phyloP scores from a whole-genome alignment of 2,329 filamentous ascomycete genomes.

The Dothidotthia symphoricarpi region DNA sequence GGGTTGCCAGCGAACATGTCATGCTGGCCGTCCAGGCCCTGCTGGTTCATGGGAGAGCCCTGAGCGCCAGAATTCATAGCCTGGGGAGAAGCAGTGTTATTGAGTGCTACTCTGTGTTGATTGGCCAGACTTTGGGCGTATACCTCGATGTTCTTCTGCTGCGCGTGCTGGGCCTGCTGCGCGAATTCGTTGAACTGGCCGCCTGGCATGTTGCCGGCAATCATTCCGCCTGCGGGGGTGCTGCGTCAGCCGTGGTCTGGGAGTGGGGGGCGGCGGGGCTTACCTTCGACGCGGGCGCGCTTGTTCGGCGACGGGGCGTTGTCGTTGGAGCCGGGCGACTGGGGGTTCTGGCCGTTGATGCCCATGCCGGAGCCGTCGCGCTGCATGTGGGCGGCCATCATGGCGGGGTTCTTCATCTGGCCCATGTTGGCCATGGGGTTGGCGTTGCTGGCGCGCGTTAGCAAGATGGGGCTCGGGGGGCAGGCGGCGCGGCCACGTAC shows the following conservation, averaged over 20 bases:
- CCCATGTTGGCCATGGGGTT: constrained; percentile 64
- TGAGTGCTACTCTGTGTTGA: constrained; percentile 78
- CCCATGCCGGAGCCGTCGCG: constrained; percentile 85
- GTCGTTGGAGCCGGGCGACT: constrained; percentile 78
- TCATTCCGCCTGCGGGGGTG: constrained; percentile 67
- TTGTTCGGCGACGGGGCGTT: constrained; percentile 93
- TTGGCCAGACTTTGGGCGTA: constrained; percentile 83
- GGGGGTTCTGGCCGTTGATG: constrained; percentile 71
- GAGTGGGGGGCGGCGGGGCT: constrained; percentile 54
- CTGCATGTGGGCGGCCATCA: constrained; percentile 75
- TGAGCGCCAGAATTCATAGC: constrained; percentile 69
- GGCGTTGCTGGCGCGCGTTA: constrained; percentile 23
- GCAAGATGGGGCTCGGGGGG: constrained; percentile 1
- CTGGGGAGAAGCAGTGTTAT: constrained; percentile 77
- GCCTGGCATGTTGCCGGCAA: constrained; percentile 68
- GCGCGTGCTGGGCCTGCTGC: constrained; percentile 56
- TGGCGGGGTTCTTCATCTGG: constrained; percentile 53
- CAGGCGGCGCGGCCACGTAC: constrained; percentile 49
- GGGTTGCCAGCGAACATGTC: constrained; percentile 39
- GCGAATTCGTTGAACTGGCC: constrained; percentile 70
- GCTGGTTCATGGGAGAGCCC: constrained; percentile 78
- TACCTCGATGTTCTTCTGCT: constrained; percentile 81
- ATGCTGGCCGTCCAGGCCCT: constrained; percentile 41
- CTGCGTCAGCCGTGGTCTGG: constrained; percentile 55
- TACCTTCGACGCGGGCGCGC: constrained; percentile 75